Percentiles rank a stretch among this genome's conserved stretches.
phyloP scores from a whole-genome alignment of 2,329 filamentous ascomycete species.

The Penicillium sp. region DNA sequence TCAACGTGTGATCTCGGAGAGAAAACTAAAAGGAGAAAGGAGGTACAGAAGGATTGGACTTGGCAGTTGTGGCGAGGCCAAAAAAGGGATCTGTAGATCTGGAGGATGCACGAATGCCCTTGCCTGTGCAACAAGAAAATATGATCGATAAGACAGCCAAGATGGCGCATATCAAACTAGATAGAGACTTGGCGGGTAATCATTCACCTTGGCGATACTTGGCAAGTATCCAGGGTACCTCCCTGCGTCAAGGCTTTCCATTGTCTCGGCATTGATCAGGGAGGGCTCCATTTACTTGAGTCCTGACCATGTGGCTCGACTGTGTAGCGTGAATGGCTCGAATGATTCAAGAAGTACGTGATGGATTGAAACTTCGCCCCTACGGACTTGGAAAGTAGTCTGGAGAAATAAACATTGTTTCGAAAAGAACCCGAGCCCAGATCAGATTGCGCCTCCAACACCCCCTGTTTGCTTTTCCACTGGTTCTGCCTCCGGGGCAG shows the following conservation, averaged over 20 bases:
- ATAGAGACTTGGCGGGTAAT: slow-evolving; percentile 24
- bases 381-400: slow-evolving; percentile 3
- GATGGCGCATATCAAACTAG: slow-evolving; percentile 21
- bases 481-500: slow-evolving; percentile 1
- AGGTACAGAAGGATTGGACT: slow-evolving; percentile 2
- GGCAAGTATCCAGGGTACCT: slow-evolving; percentile 18
- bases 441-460: slow-evolving; percentile 19
- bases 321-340: neutral
- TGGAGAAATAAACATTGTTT: slow-evolving; percentile 3
- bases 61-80: slow-evolving; percentile 8
- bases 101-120: slow-evolving; percentile 4
- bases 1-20: slow-evolving; percentile 11
- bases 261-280: slow-evolving; percentile 13
- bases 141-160: slow-evolving; percentile 15
- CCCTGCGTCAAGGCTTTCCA: slow-evolving; percentile 18
- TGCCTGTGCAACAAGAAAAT: slow-evolving; percentile 12
- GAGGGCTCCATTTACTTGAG: neutral
- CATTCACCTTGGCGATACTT: slow-evolving; percentile 21
- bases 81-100: slow-evolving; percentile 7
- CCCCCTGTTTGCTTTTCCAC: slow-evolving; percentile 13
- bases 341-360: slow-evolving; percentile 1
- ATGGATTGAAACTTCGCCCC: slow-evolving; percentile 10
- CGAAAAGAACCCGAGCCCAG: slow-evolving; percentile 1
- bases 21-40: slow-evolving; percentile 3
- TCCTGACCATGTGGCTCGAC: neutral